Percentiles rank a stretch among this genome's conserved stretches.
Evolutionary conservation across 148 eudicot genomes (phyloP).

Genomic region (Linanthus parryae): DNA sequence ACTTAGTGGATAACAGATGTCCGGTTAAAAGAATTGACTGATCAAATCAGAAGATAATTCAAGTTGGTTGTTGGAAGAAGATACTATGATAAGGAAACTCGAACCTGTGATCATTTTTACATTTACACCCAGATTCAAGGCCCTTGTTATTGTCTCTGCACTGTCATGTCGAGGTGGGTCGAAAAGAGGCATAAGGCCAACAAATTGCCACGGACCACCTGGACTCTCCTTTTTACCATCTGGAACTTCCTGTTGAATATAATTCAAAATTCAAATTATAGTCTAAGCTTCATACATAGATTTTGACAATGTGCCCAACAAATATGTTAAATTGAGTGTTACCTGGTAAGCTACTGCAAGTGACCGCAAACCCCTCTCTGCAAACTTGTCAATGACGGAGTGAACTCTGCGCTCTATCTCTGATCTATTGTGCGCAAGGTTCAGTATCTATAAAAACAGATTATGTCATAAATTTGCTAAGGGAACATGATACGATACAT

Average conservation of each 20-base stretch:
- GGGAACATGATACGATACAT: too few species aligned
- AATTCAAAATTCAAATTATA: neutral
- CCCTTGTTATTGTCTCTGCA: conserved; percentile 47
- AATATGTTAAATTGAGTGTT: neutral
- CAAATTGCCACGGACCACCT: conserved; percentile 49
- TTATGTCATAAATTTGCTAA: too few species aligned
- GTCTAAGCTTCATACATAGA: neutral
- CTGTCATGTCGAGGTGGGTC: conserved; percentile 63
- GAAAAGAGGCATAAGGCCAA: conserved; percentile 52
- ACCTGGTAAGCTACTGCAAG: conserved; percentile 62
- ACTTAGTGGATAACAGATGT: too few species aligned
- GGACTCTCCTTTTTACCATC: conserved; percentile 37
- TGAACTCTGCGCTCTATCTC: conserved; percentile 47
- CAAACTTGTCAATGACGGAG: conserved; percentile 45
- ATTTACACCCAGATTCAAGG: conserved; percentile 49
- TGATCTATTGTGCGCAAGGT: conserved; percentile 42
- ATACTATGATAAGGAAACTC: neutral
- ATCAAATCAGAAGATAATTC: too few species aligned
- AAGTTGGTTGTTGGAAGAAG: too few species aligned
- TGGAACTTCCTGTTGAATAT: conserved; percentile 37
- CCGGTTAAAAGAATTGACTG: neutral
- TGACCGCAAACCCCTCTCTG: conserved; percentile 51
- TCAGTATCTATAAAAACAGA: conserved; percentile 28
- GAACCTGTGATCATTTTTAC: conserved; percentile 60
- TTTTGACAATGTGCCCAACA: neutral